phyloP scores from a whole-genome alignment of 306 rosid genomes.

The Rosa multiflora region DNA sequence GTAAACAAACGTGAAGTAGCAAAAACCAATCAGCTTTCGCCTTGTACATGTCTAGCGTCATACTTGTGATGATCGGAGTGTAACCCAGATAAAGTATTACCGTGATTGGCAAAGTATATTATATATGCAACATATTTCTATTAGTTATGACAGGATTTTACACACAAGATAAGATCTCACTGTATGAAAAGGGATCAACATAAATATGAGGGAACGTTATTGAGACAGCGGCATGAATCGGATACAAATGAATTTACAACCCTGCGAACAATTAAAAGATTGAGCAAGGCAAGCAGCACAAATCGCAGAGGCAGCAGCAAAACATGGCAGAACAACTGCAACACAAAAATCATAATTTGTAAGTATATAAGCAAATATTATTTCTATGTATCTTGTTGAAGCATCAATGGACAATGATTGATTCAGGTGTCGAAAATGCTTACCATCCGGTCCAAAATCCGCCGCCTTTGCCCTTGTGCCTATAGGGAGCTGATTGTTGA shows the following conservation, averaged over 20 bases:
- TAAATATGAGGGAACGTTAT: background rate
- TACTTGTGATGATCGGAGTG: background rate
- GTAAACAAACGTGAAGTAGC: too few species aligned
- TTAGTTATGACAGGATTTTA: background rate
- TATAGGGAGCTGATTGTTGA: slow-evolving; percentile 9
- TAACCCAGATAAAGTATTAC: background rate
- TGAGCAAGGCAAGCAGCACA: slow-evolving; percentile 28
- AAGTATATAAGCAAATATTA: background rate
- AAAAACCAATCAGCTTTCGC: too few species aligned
- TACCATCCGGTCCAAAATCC: slow-evolving; percentile 23
- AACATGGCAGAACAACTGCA: slow-evolving; percentile 25
- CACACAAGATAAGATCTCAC: background rate
- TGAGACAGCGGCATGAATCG: background rate
- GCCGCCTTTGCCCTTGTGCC: background rate
- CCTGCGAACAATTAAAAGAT: background rate
- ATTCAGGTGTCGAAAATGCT: background rate
- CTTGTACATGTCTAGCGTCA: background rate
- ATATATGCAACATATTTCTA: background rate
- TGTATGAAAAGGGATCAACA: background rate
- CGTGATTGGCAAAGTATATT: background rate
- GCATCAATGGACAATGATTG: background rate
- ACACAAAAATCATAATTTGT: background rate
- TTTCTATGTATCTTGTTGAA: background rate
- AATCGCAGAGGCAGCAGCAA: slow-evolving; percentile 27
- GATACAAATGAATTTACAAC: background rate